Evolutionary conservation across 306 rosid species (phyloP), one percentile per base, ranked within the genome.

Genomic region (Ochetophila trinervis): DNA sequence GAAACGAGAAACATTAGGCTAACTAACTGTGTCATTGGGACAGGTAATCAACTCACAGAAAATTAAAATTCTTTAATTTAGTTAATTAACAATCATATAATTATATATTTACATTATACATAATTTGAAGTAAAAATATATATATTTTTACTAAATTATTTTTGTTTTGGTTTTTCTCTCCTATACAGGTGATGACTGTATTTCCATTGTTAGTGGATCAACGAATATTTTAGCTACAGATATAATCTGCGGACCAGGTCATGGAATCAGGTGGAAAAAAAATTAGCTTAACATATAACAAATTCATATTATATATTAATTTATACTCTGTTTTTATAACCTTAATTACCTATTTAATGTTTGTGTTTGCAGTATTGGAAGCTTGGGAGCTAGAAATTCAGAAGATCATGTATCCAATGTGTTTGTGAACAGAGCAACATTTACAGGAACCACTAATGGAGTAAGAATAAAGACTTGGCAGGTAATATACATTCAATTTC

Each of bases 401-500:
- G 78, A 80, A 67, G 97, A 82, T 32, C 6, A 76, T 22, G 97
- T 91, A 30, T 86, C 94, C 0, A 68, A 88, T 54, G 93, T 91
- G 69, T 14, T 67, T 6, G 91, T 91, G 42, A 70, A 78, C 40
- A 48, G 83, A 76, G 91, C 80, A n/a, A 76, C 20, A 9, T 32
- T 91, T 23, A 61, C 40, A 66, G 95, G 91, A 63, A 88, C 96
- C 1, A 81, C 87, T 13, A 91, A 91, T 80, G 97, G 97, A 66
- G 78, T 91, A 0, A 79, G 97, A 74, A 91, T 91, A 16, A 91
- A 91, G 78, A 91, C 97, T 65, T 91, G 97, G 97, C 96, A 91
- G 88, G 96, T 86, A 57, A 63, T 62, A 27, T 7, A 10, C 44
- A 5, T 37, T 37, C 44, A 37, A 37, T 37, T 37, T 37, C 44